Conservation (phyloP, 352 stramenopile species). For the Phytophthora podocarpi region DNA sequence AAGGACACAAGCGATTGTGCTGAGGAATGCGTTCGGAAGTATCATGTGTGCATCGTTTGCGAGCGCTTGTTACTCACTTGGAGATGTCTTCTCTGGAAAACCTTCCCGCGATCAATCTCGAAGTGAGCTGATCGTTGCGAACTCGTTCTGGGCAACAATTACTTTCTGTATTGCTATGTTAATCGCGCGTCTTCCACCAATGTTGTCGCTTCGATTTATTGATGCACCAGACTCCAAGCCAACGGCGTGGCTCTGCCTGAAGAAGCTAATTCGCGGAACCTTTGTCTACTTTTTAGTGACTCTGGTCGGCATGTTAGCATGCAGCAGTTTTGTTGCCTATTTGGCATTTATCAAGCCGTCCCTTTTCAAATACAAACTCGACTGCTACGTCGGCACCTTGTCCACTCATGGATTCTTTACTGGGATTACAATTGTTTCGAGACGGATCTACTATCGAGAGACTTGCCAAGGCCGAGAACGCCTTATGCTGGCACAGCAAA, state of each 20-base stretch:
- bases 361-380: slow-evolving; percentile 12
- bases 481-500: too few species aligned
- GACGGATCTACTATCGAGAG: too few species aligned
- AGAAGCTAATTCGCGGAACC: too few species aligned
- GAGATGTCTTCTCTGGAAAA: slow-evolving; percentile 22
- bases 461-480: too few species aligned
- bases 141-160: slow-evolving; percentile 12
- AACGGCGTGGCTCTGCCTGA: slow-evolving; percentile 3
- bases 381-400: slow-evolving; percentile 33
- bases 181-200: neutral
- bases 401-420: too few species aligned
- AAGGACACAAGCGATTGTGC: slow-evolving; percentile 9
- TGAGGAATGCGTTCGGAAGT: slow-evolving; percentile 20
- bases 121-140: slow-evolving; percentile 18
- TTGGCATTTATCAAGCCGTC: neutral
- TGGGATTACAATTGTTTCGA: too few species aligned
- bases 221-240: neutral
- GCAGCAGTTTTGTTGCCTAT: neutral
- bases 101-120: neutral
- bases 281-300: slow-evolving; percentile 4
- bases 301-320: neutral
- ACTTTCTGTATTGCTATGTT: slow-evolving; percentile 11
- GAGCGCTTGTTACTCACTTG: slow-evolving; percentile 7
- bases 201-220: slow-evolving; percentile 13
- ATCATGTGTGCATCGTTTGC: slow-evolving; percentile 22